A percentile compares a stretch with the other conserved stretches of the same genome.
These are phyloP conservation scores for Termitomyces sp. DNA, from an alignment of 768 basidiomycete genomes.

Conservation along the genomic window DNA sequence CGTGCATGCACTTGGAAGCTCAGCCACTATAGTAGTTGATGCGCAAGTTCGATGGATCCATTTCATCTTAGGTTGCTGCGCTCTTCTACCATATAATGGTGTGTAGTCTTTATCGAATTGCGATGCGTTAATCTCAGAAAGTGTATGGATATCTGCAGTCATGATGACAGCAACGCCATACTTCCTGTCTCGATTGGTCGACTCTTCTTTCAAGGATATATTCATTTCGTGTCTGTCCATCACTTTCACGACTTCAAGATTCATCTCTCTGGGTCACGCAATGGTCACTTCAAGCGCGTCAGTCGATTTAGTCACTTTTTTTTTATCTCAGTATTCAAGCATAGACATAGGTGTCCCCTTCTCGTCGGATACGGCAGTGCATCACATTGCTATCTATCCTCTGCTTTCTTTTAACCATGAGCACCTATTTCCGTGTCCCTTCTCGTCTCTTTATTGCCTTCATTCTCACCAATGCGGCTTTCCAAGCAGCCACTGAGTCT, in stretches of 20 bases:
- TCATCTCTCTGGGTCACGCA: constrained; percentile 74
- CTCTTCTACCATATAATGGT: constrained; percentile 92
- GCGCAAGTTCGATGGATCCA: constrained; percentile 53
- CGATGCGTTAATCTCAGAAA: too few species aligned
- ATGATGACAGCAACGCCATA: too few species aligned
- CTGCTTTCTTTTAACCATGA: constrained; percentile 57
- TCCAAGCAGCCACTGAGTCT: constrained; percentile 59
- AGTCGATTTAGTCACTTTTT: constrained; percentile 17
- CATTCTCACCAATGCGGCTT: constrained; percentile 55
- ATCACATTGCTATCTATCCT: constrained; percentile 51
- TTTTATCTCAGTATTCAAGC: background rate
- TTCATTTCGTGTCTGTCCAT: constrained; percentile 67
- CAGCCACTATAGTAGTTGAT: constrained; percentile 18
- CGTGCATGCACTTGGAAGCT: background rate
- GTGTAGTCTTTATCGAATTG: constrained; percentile 17
- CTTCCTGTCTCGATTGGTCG: too few species aligned
- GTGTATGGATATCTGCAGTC: too few species aligned
- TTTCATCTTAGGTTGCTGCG: constrained; percentile 56
- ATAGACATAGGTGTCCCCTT: constrained; percentile 35
- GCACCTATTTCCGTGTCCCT: constrained; percentile 55
- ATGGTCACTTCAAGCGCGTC: constrained; percentile 65
- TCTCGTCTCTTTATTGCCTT: constrained; percentile 62
- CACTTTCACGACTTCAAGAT: constrained; percentile 61
- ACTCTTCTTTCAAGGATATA: too few species aligned
- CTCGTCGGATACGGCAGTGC: constrained; percentile 50